These are phyloP conservation scores for Lagenidium giganteum DNA, from an alignment of 352 stramenopile species.

Conservation along the genomic window DNA sequence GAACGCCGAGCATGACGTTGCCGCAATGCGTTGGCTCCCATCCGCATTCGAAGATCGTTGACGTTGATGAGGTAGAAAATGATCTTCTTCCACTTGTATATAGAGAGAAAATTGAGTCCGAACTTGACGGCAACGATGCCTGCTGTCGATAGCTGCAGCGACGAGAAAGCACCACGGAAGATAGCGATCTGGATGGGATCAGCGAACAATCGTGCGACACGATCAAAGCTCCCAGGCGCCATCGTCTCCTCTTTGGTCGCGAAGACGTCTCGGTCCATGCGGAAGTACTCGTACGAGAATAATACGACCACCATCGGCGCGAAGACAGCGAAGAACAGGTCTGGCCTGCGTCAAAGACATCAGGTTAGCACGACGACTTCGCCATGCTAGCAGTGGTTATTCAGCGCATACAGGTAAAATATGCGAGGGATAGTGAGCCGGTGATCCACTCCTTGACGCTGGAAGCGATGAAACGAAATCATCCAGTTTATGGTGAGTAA, in stretches of 20 bases:
- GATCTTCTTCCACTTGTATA: constrained; percentile 20
- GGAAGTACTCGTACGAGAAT: constrained; percentile 19
- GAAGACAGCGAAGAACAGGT: constrained; percentile 31
- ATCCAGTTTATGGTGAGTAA: constrained; percentile 17
- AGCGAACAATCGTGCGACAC: constrained; percentile 16
- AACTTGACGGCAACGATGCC: constrained; percentile 9
- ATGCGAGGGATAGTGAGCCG: constrained; percentile 12
- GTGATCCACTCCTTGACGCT: constrained; percentile 6
- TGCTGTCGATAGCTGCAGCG: constrained; percentile 13
- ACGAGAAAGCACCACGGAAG: constrained; percentile 13
- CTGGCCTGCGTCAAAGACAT: constrained; percentile 2
- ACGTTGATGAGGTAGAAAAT: constrained; percentile 17
- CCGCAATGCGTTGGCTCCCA: too few relatives aligned
- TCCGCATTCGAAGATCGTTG: too few relatives aligned
- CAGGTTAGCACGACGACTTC: background rate
- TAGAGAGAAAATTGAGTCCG: constrained; percentile 12
- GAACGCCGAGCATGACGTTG: too few relatives aligned
- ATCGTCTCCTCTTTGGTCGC: constrained; percentile 6
- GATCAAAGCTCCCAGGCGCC: constrained; percentile 9
- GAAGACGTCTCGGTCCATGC: constrained; percentile 16
- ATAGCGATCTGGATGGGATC: constrained; percentile 17
- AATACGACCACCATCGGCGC: constrained; percentile 17
- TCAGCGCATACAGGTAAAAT: constrained; percentile 16
- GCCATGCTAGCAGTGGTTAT: too few relatives aligned
- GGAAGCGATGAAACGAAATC: constrained; percentile 25